Conservation (phyloP, 441 rosid genomes). For the Capsella rubella region DNA sequence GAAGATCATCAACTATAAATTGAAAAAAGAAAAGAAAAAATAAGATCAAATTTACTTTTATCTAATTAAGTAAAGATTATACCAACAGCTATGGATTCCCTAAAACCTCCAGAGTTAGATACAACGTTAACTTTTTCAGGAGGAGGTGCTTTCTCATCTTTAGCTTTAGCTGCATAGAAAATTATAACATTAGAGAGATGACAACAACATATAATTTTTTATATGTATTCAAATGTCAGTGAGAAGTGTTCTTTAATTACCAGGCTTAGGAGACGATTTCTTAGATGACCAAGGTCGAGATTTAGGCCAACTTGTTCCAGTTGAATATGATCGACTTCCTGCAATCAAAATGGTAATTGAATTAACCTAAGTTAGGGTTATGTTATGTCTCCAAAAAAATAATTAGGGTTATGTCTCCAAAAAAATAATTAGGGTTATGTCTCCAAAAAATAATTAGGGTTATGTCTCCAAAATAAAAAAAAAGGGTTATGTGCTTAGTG, state of each 20-base stretch:
- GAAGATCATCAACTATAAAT: neutral
- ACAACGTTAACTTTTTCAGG: constrained; percentile 1
- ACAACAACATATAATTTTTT: neutral
- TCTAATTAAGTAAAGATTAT: neutral
- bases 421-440: neutral
- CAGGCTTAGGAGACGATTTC: constrained; percentile 3
- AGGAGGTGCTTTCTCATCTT: constrained; percentile 26
- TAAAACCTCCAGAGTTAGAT: neutral
- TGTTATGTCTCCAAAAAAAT: neutral
- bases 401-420: neutral
- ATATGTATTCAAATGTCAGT: neutral
- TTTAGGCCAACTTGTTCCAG: neutral
- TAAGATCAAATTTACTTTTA: neutral
- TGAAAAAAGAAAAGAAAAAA: constrained; percentile 5
- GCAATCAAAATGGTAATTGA: constrained; percentile 6
- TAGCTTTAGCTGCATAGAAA: neutral
- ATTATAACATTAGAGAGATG: neutral
- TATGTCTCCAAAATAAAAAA: neutral
- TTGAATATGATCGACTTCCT: constrained; percentile 30
- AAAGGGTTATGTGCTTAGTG: neutral
- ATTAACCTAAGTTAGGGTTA: neutral
- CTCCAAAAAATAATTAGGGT: neutral
- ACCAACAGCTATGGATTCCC: constrained; percentile 19
- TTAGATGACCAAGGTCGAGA: constrained; percentile 12
- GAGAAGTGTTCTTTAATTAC: neutral